Conservation (phyloP, 192 early-diverging fungal genomes). For the Ramicandelaber brevisporus region DNA sequence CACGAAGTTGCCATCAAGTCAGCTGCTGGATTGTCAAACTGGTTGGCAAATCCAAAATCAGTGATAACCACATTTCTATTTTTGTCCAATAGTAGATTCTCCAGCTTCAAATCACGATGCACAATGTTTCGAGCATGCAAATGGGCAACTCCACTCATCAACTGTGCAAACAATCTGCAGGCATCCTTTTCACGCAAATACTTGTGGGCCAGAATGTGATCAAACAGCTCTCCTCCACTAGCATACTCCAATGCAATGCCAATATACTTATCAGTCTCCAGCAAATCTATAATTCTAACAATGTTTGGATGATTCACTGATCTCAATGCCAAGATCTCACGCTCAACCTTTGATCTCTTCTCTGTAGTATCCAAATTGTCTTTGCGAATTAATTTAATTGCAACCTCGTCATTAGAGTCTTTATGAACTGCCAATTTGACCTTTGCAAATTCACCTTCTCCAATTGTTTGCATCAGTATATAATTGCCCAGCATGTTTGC, state of each 20-base stretch:
- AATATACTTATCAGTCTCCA: constrained; percentile 89
- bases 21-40: constrained; percentile 39
- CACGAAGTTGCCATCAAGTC: constrained; percentile 84
- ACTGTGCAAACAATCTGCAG: constrained; percentile 73
- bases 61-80: constrained; percentile 87
- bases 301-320: constrained; percentile 74
- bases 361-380: constrained; percentile 61
- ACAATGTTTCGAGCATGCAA: constrained; percentile 83
- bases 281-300: constrained; percentile 78
- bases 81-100: constrained; percentile 82
- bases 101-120: constrained; percentile 90
- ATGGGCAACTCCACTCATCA: constrained; percentile 74
- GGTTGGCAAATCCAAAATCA: constrained; percentile 97
- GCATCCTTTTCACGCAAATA: constrained; percentile 84
- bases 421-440: constrained; percentile 83
- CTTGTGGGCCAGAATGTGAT: constrained; percentile 84
- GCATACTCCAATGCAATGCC: constrained; percentile 95
- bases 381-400: constrained; percentile 89
- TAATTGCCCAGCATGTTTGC: constrained; percentile 78
- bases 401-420: constrained; percentile 52
- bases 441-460: constrained; percentile 96
- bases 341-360: constrained; percentile 68
- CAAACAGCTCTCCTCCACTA: constrained; percentile 90
- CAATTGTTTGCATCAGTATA: constrained; percentile 79
- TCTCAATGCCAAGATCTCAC: constrained; percentile 85